A percentile compares a stretch with the other conserved stretches of the same genome.
Evolutionary conservation across 2,329 filamentous ascomycete genomes (phyloP).

Genomic region (Didymella exigua): DNA sequence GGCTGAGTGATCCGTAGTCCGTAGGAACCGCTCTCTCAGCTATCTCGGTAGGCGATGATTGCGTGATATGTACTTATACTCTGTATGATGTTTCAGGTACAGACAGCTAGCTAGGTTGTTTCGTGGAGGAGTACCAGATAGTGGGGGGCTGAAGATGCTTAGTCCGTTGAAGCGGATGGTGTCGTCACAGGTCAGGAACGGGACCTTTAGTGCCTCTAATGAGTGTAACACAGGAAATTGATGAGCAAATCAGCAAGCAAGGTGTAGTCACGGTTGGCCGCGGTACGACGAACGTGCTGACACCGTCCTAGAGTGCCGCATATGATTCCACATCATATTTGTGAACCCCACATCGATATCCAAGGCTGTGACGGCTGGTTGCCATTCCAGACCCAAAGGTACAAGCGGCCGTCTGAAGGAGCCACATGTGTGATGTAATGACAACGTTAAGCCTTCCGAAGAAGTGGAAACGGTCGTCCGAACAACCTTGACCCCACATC

Average conservation of each 20-base stretch:
- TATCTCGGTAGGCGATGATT: constrained; percentile 18
- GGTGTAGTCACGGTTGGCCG: constrained; percentile 26
- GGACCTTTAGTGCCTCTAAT: constrained; percentile 21
- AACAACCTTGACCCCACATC: constrained; percentile 6
- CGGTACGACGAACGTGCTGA: constrained; percentile 33
- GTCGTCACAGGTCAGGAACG: constrained; percentile 27
- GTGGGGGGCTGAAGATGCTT: constrained; percentile 24
- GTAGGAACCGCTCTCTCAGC: constrained; percentile 7
- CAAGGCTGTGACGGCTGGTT: background rate
- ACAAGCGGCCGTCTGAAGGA: constrained; percentile 3
- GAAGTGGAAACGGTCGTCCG: constrained; percentile 9
- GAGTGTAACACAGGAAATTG: constrained; percentile 11
- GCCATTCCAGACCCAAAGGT: background rate
- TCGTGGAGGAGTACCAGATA: constrained; percentile 25
- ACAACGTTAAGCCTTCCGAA: constrained; percentile 11
- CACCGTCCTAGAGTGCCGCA: constrained; percentile 4
- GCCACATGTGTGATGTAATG: constrained; percentile 14
- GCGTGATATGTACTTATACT: constrained; percentile 38
- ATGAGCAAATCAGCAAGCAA: constrained; percentile 36
- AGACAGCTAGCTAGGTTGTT: constrained; percentile 20
- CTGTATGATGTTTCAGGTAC: constrained; percentile 22
- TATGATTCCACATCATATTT: constrained; percentile 1
- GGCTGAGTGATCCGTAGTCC: constrained; percentile 16
- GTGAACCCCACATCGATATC: background rate
- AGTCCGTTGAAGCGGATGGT: constrained; percentile 19